These are phyloP conservation scores for Entomortierella beljakovae DNA, from an alignment of 192 early-diverging fungal genomes.

Conservation along the genomic window DNA sequence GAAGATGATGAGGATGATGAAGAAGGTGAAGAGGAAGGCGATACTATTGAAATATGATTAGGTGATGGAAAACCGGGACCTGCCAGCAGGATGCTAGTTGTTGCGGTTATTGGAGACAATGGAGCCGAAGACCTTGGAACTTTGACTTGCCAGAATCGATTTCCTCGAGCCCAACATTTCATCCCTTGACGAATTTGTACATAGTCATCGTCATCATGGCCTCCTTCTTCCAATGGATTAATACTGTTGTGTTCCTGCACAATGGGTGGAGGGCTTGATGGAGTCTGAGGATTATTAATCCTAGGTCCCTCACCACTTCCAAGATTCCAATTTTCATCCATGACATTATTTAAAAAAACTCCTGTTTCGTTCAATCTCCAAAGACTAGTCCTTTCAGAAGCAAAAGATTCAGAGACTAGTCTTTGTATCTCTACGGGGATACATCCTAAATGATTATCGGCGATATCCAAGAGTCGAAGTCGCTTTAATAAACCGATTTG, in stretches of 20 bases:
- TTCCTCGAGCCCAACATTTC: slow-evolving; percentile 53
- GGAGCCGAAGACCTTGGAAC: slow-evolving; percentile 10
- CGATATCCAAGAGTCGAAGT: slow-evolving; percentile 46
- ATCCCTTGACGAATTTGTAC: slow-evolving; percentile 51
- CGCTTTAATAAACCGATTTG: slow-evolving; percentile 32
- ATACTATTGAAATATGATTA: background rate
- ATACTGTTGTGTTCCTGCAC: background rate
- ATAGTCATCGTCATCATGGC: slow-evolving; percentile 54
- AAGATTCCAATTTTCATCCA: background rate
- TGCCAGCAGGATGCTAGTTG: slow-evolving; percentile 6
- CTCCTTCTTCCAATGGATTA: slow-evolving; percentile 27
- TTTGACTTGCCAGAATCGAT: slow-evolving; percentile 50
- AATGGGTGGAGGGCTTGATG: background rate
- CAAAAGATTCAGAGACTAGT: slow-evolving; percentile 37
- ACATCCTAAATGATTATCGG: slow-evolving; percentile 44
- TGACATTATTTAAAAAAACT: background rate
- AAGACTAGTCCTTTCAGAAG: slow-evolving; percentile 7
- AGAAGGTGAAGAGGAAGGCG: background rate
- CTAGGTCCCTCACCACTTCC: slow-evolving; percentile 19
- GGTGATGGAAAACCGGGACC: too few relatives aligned
- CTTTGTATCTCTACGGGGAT: slow-evolving; percentile 51
- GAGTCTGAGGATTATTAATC: background rate
- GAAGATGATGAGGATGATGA: background rate
- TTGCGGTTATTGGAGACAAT: slow-evolving; percentile 2
- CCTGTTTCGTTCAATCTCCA: slow-evolving; percentile 21